phyloP scores from a whole-genome alignment of 1,284 basidiomycete genomes.

The Naganishia liquefaciens region DNA sequence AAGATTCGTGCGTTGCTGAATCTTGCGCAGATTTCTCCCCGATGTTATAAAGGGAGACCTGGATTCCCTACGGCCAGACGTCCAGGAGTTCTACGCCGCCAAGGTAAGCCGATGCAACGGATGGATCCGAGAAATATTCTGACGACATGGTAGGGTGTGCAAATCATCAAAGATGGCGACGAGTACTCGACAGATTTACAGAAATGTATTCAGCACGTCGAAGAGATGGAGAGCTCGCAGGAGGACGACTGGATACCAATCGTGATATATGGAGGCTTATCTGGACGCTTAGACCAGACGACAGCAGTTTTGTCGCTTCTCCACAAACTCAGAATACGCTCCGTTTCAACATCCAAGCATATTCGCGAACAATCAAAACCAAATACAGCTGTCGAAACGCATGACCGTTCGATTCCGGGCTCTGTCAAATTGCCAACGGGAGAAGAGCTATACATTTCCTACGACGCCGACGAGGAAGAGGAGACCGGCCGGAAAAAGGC shows the following conservation, averaged over 20 bases:
- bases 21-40: slow-evolving; percentile 64
- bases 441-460: slow-evolving; percentile 22
- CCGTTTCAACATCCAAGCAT: too few species aligned
- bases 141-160: slow-evolving; percentile 61
- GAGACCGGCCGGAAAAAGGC: slow-evolving; percentile 3
- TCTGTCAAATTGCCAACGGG: slow-evolving; percentile 14
- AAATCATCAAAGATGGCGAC: slow-evolving; percentile 66
- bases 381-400: neutral
- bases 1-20: neutral
- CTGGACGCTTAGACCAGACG: slow-evolving; percentile 91
- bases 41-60: slow-evolving; percentile 90
- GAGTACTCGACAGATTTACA: slow-evolving; percentile 90
- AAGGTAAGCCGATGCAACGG: slow-evolving; percentile 58
- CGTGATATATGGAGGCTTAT: slow-evolving; percentile 81
- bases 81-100: slow-evolving; percentile 66
- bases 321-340: slow-evolving; percentile 63
- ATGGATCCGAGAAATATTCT: neutral
- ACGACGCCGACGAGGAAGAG: slow-evolving; percentile 1
- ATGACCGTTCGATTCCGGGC: slow-evolving; percentile 12
- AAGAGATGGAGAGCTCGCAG: slow-evolving; percentile 52
- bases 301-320: slow-evolving; percentile 83
- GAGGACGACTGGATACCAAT: slow-evolving; percentile 55
- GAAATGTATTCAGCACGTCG: slow-evolving; percentile 76
- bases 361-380: neutral
- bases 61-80: slow-evolving; percentile 79